phyloP scores from a whole-genome alignment of 192 early-diverging fungal species.

The Gamsiella multidivaricata region DNA sequence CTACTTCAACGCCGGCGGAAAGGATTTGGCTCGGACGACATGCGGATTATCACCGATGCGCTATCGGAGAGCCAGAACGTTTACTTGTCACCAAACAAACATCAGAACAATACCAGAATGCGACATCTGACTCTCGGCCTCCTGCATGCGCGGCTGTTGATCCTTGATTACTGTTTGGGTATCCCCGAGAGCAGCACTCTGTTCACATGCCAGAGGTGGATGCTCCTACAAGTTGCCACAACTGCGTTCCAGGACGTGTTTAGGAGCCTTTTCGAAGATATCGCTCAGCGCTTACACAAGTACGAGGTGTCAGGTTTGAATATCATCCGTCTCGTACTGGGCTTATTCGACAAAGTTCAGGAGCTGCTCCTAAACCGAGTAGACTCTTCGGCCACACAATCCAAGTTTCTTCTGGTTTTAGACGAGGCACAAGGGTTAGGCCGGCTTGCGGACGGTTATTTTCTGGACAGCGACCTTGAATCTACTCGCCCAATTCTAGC shows the following conservation, averaged over 20 bases:
- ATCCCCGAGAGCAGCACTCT: not conserved
- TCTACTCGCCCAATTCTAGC: not conserved
- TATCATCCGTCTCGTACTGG: not conserved
- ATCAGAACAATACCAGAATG: not conserved
- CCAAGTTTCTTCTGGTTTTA: constrained; percentile 16
- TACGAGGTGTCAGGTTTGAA: not conserved
- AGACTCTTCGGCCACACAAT: not conserved
- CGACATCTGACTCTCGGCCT: not conserved
- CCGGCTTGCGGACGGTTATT: not conserved
- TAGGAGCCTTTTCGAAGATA: not conserved
- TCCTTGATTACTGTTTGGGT: constrained; percentile 1
- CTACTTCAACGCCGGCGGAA: constrained; percentile 8
- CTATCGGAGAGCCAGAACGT: not conserved
- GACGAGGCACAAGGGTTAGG: constrained; percentile 6
- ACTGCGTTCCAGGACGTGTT: constrained; percentile 16
- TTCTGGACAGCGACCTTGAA: not conserved
- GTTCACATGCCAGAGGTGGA: constrained; percentile 25
- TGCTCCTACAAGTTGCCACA: constrained; percentile 18
- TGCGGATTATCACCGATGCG: not conserved
- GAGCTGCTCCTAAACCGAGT: not conserved
- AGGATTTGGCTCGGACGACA: constrained; percentile 11
- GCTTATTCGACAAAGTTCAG: not conserved
- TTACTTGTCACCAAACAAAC: not conserved
- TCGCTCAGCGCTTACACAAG: not conserved
- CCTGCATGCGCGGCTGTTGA: constrained; percentile 10